Evolutionary conservation across 106 monocot species (phyloP), one percentile per base, ranked within the genome.

Genomic region (Gastrodia elata): DNA sequence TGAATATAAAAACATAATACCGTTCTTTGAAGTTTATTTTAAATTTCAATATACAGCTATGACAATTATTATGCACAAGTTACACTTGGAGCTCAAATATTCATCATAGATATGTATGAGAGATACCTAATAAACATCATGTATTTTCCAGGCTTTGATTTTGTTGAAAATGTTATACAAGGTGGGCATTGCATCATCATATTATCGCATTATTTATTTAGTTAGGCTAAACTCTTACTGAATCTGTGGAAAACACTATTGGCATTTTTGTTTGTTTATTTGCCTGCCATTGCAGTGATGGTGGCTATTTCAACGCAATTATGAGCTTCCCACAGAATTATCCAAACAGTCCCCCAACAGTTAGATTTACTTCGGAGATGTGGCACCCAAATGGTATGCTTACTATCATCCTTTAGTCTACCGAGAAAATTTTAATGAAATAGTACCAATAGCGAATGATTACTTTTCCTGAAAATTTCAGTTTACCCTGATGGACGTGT

Each of bases 331-430:
- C 89, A 39, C 30, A 39, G 26, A 86, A 89, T 68, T 89, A 89
- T 75, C 89, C 89, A 11, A 85, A 89, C 43, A 83, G 86, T 56
- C 89, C 89, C 74, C 89, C 89, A 30, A 65, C 83, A 14, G 86
- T 89, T 36, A 80, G 86, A 76, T 89, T 89, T 67, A 86, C 83
- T n/a, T 85, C 89, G 28, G 83, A 89, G 70, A 89, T 89, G 89
- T 89, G 89, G 89, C 89, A 89, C 40, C 89, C 89, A 49, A 89
- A 89, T 83, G 89, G 89, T 89, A 57, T 64, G 69, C 65, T 80
- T 32, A 4, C 33, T 77, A 10, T 38, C 14, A 8, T 25, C 13
- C 67, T 69, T 69, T 40, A 10, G 24, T 20, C 25, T 69, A 25
- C 41, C 3, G 0, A 69, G 6, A 69, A 69, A 6, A 22, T 15